A percentile compares a stretch with the other conserved stretches of the same genome.
Evolutionary conservation across 352 stramenopile species (phyloP).

Genomic region (Achlya hypogyna): DNA sequence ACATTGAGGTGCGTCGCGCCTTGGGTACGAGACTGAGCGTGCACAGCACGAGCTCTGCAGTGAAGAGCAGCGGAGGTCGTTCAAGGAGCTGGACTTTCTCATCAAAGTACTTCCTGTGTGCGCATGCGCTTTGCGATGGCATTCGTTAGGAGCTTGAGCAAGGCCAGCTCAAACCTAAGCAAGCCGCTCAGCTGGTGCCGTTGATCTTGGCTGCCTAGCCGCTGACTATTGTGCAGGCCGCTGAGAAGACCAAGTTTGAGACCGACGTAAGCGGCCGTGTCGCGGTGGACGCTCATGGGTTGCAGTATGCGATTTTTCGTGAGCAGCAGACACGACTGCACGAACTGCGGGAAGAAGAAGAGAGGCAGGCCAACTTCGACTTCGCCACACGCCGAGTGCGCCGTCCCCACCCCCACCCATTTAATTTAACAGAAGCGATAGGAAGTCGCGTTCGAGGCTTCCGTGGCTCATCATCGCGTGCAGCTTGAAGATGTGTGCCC

Average conservation of each 20-base stretch:
- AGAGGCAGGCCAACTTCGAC: slow-evolving; percentile 28
- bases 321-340: slow-evolving; percentile 42
- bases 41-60: slow-evolving; percentile 29
- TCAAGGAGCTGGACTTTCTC: slow-evolving; percentile 35
- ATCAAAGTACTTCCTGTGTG: slow-evolving; percentile 27
- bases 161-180: background rate
- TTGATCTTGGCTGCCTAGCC: background rate
- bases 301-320: background rate
- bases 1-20: slow-evolving; percentile 40
- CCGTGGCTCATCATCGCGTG: slow-evolving; percentile 36
- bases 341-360: slow-evolving; percentile 27
- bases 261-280: too few species aligned
- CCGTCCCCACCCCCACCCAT: background rate
- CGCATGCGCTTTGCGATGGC: background rate
- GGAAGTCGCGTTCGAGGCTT: slow-evolving; percentile 44
- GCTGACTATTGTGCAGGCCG: background rate
- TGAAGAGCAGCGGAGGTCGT: slow-evolving; percentile 30
- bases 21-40: background rate
- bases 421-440: slow-evolving; percentile 16
- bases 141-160: background rate
- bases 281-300: too few species aligned
- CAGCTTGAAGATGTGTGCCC: slow-evolving; percentile 48
- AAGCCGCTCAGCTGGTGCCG: background rate
- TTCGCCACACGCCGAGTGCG: slow-evolving; percentile 23
- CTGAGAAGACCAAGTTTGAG: too few species aligned